Percentiles rank a stretch among this genome's conserved stretches.
phyloP scores from a whole-genome alignment of 2,329 filamentous ascomycete species.

The Xylaria sp. region DNA sequence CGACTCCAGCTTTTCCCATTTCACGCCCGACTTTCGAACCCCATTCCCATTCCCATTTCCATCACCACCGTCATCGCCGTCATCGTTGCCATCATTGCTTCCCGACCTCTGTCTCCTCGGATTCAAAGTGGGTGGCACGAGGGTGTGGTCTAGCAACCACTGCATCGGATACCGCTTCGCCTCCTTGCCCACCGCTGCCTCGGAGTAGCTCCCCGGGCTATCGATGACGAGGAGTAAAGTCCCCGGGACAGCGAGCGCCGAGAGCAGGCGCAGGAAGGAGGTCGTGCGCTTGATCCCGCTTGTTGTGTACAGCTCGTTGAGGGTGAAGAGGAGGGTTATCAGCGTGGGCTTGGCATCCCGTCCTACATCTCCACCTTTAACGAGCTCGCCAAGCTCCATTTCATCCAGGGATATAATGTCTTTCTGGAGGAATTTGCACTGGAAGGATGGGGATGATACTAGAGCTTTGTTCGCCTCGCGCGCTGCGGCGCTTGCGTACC shows the following conservation, averaged over 20 bases:
- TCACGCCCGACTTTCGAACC: slow-evolving; percentile 44
- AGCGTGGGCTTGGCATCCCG: slow-evolving; percentile 62
- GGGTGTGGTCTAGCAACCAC: slow-evolving; percentile 86
- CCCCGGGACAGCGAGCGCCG: slow-evolving; percentile 64
- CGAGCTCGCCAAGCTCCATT: slow-evolving; percentile 49
- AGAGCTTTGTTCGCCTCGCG: slow-evolving; percentile 60
- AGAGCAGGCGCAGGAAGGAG: slow-evolving; percentile 76
- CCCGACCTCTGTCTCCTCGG: neutral
- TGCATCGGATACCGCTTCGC: slow-evolving; percentile 87
- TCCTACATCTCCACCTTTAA: slow-evolving; percentile 37
- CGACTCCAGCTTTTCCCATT: slow-evolving; percentile 80
- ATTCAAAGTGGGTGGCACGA: slow-evolving; percentile 57
- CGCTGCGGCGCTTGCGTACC: slow-evolving; percentile 62
- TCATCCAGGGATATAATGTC: slow-evolving; percentile 61
- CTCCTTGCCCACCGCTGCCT: slow-evolving; percentile 74
- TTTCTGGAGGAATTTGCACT: slow-evolving; percentile 57
- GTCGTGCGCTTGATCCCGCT: slow-evolving; percentile 80
- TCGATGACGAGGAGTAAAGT: slow-evolving; percentile 87
- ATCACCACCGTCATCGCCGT: slow-evolving; percentile 49
- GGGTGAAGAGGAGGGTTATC: slow-evolving; percentile 89
- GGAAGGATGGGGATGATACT: slow-evolving; percentile 54
- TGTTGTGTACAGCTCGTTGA: slow-evolving; percentile 91
- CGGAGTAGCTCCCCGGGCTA: slow-evolving; percentile 92
- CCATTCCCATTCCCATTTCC: slow-evolving; percentile 35
- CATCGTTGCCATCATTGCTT: slow-evolving; percentile 50